Base-by-base conservation (phyloP, 805 yeast genomes). In the Ogataea methanolica region DNA sequence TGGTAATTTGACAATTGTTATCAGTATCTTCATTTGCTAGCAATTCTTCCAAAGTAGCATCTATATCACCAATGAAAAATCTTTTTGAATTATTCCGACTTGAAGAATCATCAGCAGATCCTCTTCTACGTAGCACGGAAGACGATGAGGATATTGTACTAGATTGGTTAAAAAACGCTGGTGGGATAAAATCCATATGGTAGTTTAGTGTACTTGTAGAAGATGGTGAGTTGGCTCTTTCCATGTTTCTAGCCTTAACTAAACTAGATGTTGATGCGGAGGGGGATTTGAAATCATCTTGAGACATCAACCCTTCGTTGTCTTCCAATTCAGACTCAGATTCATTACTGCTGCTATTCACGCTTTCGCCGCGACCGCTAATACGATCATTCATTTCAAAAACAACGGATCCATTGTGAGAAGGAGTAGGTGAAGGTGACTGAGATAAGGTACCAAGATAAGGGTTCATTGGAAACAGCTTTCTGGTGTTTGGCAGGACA, bases 11-110 rank as follows among this genome's bases (percentile, higher is more conserved):
- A 63, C 68, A 82, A 62, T 91, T 84, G 45, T 75, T 73, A 66
- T 91, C 96, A 2, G 96, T 89, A 62, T 90, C 97, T 63, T 90
- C 96, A 54, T 77, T 80, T 31, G 73, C 76, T 48, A 90, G 70
- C 39, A 91, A 72, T 53, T 85, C 84, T 8, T 77, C 69, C 44
- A 90, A 70, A 1, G 96, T 88, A 33, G 75, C 66, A 57, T 88
- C 85, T 23, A 91, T 87, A 62, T 89, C 85, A 53, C 78, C 74
- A 50, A 90, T 86, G 60, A 84, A 80, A 60, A 86, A 88, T 59
- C 76, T 71, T 53, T 75, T 73, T 4, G 78, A 57, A 42, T 57
- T 59, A 6, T 40, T 36, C 33, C 46, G 45, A 23, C 63, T 53
- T n/a, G 65, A 67, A 0, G 75, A 63, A 43, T 74, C 80, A 59